Evolutionary conservation across 129 eudicot species (phyloP).

Genomic region (Escallonia rubra): DNA sequence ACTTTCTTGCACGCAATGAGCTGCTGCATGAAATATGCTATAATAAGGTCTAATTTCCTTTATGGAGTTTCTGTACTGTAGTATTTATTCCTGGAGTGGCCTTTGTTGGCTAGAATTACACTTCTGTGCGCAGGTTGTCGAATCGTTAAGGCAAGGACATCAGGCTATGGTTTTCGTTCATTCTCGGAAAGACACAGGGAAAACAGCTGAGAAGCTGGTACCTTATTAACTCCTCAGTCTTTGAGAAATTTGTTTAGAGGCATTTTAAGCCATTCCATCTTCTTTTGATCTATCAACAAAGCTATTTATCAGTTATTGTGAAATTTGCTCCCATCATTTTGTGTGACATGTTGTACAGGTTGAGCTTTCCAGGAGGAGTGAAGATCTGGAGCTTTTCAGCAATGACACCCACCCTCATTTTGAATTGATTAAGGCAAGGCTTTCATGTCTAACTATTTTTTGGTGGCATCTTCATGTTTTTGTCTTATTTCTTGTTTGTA

Average conservation of each 20-base stretch:
- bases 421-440: conserved; percentile 71
- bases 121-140: conserved; percentile 54
- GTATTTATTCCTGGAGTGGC: conserved; percentile 8
- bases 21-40: conserved; percentile 81
- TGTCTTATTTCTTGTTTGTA: conserved; percentile 1
- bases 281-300: too few species aligned
- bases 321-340: neutral
- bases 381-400: conserved; percentile 54
- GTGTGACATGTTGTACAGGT: conserved; percentile 41
- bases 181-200: conserved; percentile 96
- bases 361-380: conserved; percentile 66
- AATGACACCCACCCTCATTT: conserved; percentile 84
- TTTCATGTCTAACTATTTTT: conserved; percentile 10
- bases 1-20: conserved; percentile 72
- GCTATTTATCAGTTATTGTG: too few species aligned
- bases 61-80: neutral
- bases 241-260: neutral
- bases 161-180: conserved; percentile 99
- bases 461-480: neutral
- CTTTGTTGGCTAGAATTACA: conserved; percentile 4
- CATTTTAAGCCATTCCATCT: neutral
- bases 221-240: conserved; percentile 8
- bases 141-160: conserved; percentile 75
- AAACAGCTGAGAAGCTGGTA: conserved; percentile 92
- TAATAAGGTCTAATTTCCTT: conserved; percentile 53